Base-by-base conservation (phyloP, 495 filamentous ascomycete genomes). In the Extremus antarcticus region DNA sequence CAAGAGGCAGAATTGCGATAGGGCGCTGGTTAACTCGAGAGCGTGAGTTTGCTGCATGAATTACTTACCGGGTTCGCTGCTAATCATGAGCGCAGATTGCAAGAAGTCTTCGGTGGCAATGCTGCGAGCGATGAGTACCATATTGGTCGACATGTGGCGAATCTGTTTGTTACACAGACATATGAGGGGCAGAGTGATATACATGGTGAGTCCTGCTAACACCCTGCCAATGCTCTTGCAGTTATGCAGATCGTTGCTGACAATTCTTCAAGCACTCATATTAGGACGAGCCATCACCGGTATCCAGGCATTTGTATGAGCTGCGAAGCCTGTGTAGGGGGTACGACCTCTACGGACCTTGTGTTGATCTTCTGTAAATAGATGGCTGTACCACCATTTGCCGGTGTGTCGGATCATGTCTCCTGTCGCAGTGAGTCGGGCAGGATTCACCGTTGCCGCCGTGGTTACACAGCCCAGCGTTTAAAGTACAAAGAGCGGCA, bases 131-230 rank as follows among this genome's bases (percentile, higher is more conserved):
- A 98, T 63, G 92, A 98, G 72, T 98, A 98, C 66, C 78, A 79
- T 25, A 95, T 97, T 64, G 92, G 86, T 35, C 80, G 92, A 61
- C 94, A 97, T 74, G 92, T 95, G 25, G 86, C 92, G 43, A 98
- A 98, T 67, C 66, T 98, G 56, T 97, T 94, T 68, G 94, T 98
- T 51, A 95, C 91, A 43, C 91, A 96, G 68, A 97, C 91, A 0
- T 98, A 98, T 59, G 92, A 96, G 71, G 91, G 91, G 8, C 91
- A 95, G 68, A 94, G 88, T 59, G 91, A 97, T 72, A 95, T 95
- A 60, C 91, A 95, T 67, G 77, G 88, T 92, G 72, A 79, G 87
- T 77, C 9, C 16, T n/a, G 11, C 25, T 25, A 15, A 2, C 20
- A 15, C 22, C 25, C 16, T 11, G 43, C 13, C 19, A 23, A 3